Conservation (phyloP, 805 yeast species). For the Priceomyces castillae region DNA sequence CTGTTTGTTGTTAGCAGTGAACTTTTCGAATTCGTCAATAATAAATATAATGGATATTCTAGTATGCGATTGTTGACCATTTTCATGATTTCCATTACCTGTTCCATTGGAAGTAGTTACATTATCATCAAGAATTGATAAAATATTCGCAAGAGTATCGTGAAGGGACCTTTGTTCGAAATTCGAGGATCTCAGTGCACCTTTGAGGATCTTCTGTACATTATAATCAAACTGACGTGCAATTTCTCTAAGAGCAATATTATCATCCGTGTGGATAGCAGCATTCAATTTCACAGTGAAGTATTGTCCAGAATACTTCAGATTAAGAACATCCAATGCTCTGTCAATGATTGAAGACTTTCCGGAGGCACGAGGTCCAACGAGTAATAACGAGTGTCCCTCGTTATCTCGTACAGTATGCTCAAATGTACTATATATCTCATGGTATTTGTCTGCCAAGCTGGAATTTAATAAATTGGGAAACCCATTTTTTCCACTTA, state of each 20-base stretch:
- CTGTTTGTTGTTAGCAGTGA: conserved; percentile 70
- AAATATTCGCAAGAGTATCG: conserved; percentile 59
- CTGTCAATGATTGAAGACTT: conserved; percentile 63
- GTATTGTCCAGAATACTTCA: conserved; percentile 47
- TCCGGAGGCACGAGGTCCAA: conserved; percentile 81
- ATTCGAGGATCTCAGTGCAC: conserved; percentile 6
- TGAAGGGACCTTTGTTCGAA: conserved; percentile 54
- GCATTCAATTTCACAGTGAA: conserved; percentile 69
- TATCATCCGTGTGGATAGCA: conserved; percentile 68
- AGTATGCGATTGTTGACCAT: background rate
- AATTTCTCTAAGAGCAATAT: conserved; percentile 76
- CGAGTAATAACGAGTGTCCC: conserved; percentile 74
- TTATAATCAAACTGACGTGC: conserved; percentile 73
- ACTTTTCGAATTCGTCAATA: conserved; percentile 82
- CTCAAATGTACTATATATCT: conserved; percentile 56
- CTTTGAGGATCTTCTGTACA: conserved; percentile 8
- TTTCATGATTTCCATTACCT: conserved; percentile 11
- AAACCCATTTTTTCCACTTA: conserved; percentile 16
- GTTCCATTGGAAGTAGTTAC: background rate
- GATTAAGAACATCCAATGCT: conserved; percentile 48
- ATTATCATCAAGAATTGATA: conserved; percentile 49
- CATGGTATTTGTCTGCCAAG: conserved; percentile 37
- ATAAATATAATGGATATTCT: conserved; percentile 66
- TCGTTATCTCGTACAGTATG: conserved; percentile 66
- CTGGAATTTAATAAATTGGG: conserved; percentile 15